These are phyloP conservation scores for Monilinia vaccinii-corymbosi DNA, from an alignment of 2,329 filamentous ascomycete genomes.

Conservation along the genomic window DNA sequence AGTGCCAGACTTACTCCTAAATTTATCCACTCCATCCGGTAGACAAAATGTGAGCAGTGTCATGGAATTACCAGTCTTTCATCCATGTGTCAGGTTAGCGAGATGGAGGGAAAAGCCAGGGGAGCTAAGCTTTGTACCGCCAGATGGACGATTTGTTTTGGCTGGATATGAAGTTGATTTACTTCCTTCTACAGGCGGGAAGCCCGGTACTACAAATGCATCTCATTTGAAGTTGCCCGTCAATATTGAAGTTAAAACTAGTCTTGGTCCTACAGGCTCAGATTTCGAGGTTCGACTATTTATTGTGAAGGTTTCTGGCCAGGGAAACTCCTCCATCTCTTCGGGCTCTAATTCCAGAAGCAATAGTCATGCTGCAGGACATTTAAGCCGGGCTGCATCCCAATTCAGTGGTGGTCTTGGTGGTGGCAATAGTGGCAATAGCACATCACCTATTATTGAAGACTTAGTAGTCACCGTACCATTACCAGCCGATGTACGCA, in stretches of 20 bases:
- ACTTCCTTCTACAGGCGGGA: constrained; percentile 58
- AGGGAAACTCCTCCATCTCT: constrained; percentile 30
- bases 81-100: constrained; percentile 87
- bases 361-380: constrained; percentile 27
- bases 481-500: constrained; percentile 69
- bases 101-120: constrained; percentile 83
- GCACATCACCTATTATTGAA: constrained; percentile 49
- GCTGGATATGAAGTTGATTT: constrained; percentile 93
- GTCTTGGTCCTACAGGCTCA: constrained; percentile 61
- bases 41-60: constrained; percentile 64
- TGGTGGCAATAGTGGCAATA: constrained; percentile 36
- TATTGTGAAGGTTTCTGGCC: constrained; percentile 55
- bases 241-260: constrained; percentile 70
- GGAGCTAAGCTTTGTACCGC: constrained; percentile 90
- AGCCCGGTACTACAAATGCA: constrained; percentile 43
- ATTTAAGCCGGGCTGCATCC: constrained; percentile 34
- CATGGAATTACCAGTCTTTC: constrained; percentile 86
- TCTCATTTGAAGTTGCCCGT: constrained; percentile 70
- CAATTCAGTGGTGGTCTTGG: constrained; percentile 37
- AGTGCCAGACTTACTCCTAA: constrained; percentile 80
- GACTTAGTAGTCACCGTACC: constrained; percentile 72
- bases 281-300: constrained; percentile 84
- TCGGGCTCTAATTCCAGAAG: constrained; percentile 32
- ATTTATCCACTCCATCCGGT: constrained; percentile 71
- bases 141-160: constrained; percentile 86